phyloP scores from a whole-genome alignment of 352 stramenopile genomes.

The Globisporangium cederbergense region DNA sequence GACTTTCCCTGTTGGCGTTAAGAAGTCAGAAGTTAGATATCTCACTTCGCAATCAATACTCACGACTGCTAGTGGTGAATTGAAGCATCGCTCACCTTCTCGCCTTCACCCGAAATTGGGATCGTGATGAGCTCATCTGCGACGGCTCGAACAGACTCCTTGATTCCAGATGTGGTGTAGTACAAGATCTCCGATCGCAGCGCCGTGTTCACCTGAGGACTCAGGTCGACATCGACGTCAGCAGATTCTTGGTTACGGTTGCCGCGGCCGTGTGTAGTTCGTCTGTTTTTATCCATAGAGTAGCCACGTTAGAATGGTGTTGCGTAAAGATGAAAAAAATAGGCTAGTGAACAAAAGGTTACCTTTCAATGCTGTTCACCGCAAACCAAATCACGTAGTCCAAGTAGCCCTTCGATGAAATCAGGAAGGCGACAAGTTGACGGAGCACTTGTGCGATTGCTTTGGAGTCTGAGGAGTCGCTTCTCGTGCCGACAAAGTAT shows the following conservation, averaged over 20 bases:
- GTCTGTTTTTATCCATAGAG: constrained; percentile 13
- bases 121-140: constrained; percentile 75
- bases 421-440: constrained; percentile 81
- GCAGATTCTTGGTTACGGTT: constrained; percentile 57
- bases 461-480: constrained; percentile 46
- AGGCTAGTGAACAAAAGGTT: not conserved
- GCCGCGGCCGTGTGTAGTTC: constrained; percentile 25
- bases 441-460: constrained; percentile 71
- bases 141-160: constrained; percentile 75
- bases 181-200: constrained; percentile 87
- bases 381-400: constrained; percentile 90
- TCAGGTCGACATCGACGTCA: constrained; percentile 83
- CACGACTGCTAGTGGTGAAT: no score
- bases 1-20: constrained; percentile 41
- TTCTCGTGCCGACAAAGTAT: constrained; percentile 84
- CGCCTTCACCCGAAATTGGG: constrained; percentile 72
- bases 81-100: constrained; percentile 35
- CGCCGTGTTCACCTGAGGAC: constrained; percentile 86
- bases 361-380: constrained; percentile 86
- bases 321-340: not conserved
- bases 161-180: constrained; percentile 90
- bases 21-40: not conserved
- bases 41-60: not conserved
- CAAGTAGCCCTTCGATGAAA: constrained; percentile 80
- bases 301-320: not conserved